These are phyloP conservation scores for Fomitopsis betulina DNA, from an alignment of 1,284 basidiomycete species.

Conservation along the genomic window DNA sequence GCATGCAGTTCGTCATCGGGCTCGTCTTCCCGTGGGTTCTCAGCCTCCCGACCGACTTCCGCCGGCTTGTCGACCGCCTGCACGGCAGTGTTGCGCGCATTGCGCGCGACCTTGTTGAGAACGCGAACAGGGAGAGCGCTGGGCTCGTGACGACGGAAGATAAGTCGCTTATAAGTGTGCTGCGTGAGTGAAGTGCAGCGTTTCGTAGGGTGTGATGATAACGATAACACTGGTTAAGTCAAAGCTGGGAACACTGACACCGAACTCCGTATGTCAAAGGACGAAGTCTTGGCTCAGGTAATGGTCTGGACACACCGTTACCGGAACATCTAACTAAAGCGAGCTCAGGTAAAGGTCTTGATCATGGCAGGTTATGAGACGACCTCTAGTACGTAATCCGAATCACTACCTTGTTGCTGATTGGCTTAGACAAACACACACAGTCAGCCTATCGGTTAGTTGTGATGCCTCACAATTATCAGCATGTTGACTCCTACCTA, in stretches of 20 bases:
- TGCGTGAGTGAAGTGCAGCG: conserved; percentile 34
- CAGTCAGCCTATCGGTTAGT: conserved; percentile 20
- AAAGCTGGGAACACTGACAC: conserved; percentile 43
- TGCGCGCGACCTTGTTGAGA: conserved; percentile 41
- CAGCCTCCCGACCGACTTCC: conserved; percentile 38
- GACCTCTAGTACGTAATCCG: conserved; percentile 31
- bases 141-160: conserved; percentile 34
- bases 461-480: neutral
- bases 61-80: conserved; percentile 31
- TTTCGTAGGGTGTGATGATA: too few relatives aligned
- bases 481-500: neutral
- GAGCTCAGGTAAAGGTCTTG: conserved; percentile 31
- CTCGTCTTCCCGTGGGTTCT: conserved; percentile 36
- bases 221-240: conserved; percentile 23
- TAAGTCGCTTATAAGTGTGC: conserved; percentile 49
- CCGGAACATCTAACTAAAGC: neutral
- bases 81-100: conserved; percentile 40
- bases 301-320: neutral
- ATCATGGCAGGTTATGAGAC: conserved; percentile 40
- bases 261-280: conserved; percentile 48
- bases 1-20: conserved; percentile 37
- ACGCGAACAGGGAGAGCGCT: conserved; percentile 37
- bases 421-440: neutral
- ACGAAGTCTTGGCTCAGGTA: conserved; percentile 63
- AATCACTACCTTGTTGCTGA: neutral